Base-by-base conservation (phyloP, 257 asterid species). In the Fraxinus americana region DNA sequence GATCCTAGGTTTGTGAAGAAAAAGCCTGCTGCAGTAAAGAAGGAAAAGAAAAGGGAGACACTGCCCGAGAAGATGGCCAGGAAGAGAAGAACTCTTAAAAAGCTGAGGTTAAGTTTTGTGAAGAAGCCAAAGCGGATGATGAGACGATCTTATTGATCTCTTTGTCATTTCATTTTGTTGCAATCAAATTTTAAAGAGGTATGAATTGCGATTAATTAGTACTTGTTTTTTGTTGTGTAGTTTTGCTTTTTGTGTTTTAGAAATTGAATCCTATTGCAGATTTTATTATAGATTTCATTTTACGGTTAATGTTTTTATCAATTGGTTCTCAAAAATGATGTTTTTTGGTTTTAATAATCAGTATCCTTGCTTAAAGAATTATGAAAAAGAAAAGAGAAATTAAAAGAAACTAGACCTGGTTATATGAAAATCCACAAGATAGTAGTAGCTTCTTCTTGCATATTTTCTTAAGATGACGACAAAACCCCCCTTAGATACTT, bases 41-140 rank as follows among this genome's bases (percentile, higher is more conserved):
- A 90, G 94, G 94, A 85, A 86, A 95, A 89, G 93, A 93, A 87
- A 76, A 81, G 97, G 85, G 94, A 88, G 83, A 96, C 99, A 0
- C 77, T 96, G 61, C 96, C 98, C 5, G 99, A 96, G 91, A 96
- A 93, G 87, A 96, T 92, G 99, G 97, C 98, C 0, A 87, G 92
- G 89, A 93, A 95, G 93, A 90, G 98, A 82, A 92, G 85, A 71
- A 75, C 87, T 13, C 98, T 93, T 41, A 88, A 78, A 82, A 87
- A 91, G 83, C 75, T 96, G 69, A 87, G 94, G 84, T 80, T 96
- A 8, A 93, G 97, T 86, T 96, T 52, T 27, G 99, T 96, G 76
- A 96, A 91, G 96, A 96, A 91, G 85, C 99, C 99, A 65, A 95
- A 87, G 87, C 78, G 81, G 78, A 52, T 43, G 79, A 83, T 74